Evolutionary conservation across 495 filamentous ascomycete genomes (phyloP), one percentile per base, ranked within the genome.

Genomic region (Sporormia fimetaria): DNA sequence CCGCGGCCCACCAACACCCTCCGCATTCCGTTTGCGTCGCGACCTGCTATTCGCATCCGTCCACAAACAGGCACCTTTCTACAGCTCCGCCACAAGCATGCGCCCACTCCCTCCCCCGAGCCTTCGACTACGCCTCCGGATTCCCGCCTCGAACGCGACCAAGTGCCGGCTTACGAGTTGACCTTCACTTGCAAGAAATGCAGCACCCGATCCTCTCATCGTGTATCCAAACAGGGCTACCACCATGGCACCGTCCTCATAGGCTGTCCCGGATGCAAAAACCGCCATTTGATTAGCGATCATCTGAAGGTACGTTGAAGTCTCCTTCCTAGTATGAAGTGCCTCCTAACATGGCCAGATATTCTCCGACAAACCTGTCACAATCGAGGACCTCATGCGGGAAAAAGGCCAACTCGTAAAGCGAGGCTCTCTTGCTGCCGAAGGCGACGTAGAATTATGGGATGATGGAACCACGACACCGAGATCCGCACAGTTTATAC

Each of bases 141-240:
- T 9, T 41, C 55, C 1, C 39, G 52, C 15, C 55, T 46, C 9
- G 40, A 49, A 6, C 51, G 49, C 8, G 60, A 70, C 25, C 42
- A 50, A 30, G 70, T 79, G 42, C 83, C 85, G 12, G 69, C 77
- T 25, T 98, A 96, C 64, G 66, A 81, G 33, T 67, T 96, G 18
- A 78, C 74, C 8, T 94, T 99, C 58, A 99, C 92, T 45, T 99
- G 90, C 73, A 78, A 76, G 40, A 85, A 85, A 16, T 99, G 90
- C 66, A 60, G 58, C 7, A 55, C 68, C 4, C 78, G 92, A 21
- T 87, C 83, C 4, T 63, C 71, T 2, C 90, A 96, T 57, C 67
- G 60, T 7, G 66, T 99, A 42, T 81, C 81, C 16, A 94, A 95
- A 62, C 90, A 94, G 46, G 90, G 83, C 10, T 99, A 95, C 58